Percentiles rank a stretch among this genome's conserved stretches.
These are phyloP conservation scores for Aspergillus sp. DNA, from an alignment of 2,329 filamentous ascomycete genomes.

Conservation along the genomic window DNA sequence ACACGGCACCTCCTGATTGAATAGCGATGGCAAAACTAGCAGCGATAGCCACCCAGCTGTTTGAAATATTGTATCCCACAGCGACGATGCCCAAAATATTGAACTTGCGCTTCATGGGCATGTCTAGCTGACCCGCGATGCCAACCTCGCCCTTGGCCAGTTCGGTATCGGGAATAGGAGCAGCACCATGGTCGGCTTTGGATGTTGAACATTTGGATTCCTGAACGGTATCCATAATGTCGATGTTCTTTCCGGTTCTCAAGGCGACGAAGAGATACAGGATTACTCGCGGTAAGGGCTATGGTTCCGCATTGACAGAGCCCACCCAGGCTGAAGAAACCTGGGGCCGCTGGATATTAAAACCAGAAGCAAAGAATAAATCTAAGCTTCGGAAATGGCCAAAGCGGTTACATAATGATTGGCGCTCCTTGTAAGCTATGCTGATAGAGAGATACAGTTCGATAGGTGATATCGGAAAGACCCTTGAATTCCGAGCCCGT, in stretches of 20 bases:
- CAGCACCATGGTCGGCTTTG: conserved; percentile 8
- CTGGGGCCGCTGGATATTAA: background rate
- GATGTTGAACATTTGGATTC: conserved; percentile 2
- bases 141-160: conserved; percentile 21
- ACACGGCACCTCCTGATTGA: conserved; percentile 22
- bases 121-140: conserved; percentile 16
- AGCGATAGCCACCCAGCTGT: conserved; percentile 27
- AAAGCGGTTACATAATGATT: conserved; percentile 5
- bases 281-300: background rate
- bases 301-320: background rate
- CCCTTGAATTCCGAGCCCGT: conserved; percentile 18
- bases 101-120: conserved; percentile 25
- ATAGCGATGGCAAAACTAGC: conserved; percentile 26
- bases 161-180: conserved; percentile 14
- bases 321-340: background rate
- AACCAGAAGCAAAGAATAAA: background rate
- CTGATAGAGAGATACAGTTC: conserved; percentile 11
- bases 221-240: conserved; percentile 12
- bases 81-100: conserved; percentile 25
- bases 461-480: conserved; percentile 17
- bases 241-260: background rate
- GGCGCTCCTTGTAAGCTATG: background rate
- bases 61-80: conserved; percentile 26
- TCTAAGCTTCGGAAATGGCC: background rate
- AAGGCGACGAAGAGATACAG: background rate